Evolutionary conservation across 768 basidiomycete genomes (phyloP), one percentile per base, ranked within the genome.

Genomic region (Tricholoma matsutake): DNA sequence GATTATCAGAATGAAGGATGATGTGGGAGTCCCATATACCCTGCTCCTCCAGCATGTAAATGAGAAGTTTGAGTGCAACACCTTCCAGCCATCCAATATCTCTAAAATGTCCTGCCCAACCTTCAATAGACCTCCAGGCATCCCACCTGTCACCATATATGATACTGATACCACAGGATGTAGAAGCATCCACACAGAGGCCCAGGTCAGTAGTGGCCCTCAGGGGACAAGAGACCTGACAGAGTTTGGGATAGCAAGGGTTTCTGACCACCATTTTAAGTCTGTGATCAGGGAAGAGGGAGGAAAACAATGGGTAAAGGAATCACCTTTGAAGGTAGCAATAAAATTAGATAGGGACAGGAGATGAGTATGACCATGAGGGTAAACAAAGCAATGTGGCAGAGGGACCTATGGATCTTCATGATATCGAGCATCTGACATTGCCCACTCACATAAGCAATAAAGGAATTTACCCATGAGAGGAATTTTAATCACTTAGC

Each of bases 1-100:
- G 57, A 61, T 79, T 79, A 63, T 79, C 75, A 0, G 70, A 73
- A 52, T 68, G 67, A 13, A 77, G 62, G 28, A 68, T 56, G 0
- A 78, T 8, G 16, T 67, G 45, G 11, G 35, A 25, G 45, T 76
- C 39, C 0, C 43, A 16, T 6, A 65, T 6, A 0, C 61, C 58
- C 1, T 35, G 20, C 2, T 20, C 39, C 3, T 65, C 60, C 1
- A 70, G 52, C 7, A 64, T 54, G 56, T 62, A 61, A 7, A 70
- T 35, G 7, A 61, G 39, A 9, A 75, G 55, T 28, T 73, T 68
- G 11, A 72, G 61, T 0, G 69, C 71, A n/a, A n/a, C n/a, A n/a
- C n/a, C n/a, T n/a, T n/a, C n/a, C n/a, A n/a, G n/a, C n/a, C n/a
- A n/a, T n/a, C 70, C 63, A 34, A 72, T 72, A 28, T 72, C 67